Evolutionary conservation across 2,329 filamentous ascomycete species (phyloP).

Genomic region (Hypoxylon sp.): DNA sequence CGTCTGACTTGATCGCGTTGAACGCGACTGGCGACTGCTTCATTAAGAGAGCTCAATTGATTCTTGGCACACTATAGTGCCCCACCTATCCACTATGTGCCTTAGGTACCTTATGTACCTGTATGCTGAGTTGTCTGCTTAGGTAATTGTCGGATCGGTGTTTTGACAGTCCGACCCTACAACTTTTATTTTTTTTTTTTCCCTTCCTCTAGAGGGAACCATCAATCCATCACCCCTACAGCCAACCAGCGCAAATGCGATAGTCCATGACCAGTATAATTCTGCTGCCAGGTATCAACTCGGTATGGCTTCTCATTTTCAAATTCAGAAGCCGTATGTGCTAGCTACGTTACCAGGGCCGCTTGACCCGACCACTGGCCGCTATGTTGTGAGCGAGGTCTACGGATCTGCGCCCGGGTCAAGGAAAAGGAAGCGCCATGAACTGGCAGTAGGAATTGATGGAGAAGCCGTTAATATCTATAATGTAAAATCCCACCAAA

Average conservation of each 20-base stretch:
- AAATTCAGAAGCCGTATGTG: conserved; percentile 74
- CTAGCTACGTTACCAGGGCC: conserved; percentile 71
- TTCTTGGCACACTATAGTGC: conserved; percentile 9
- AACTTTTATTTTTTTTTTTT: conserved; percentile 48
- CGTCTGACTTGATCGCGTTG: conserved; percentile 36
- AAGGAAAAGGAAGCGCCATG: conserved; percentile 73
- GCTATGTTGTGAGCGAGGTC: conserved; percentile 71
- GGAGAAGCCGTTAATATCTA: conserved; percentile 76
- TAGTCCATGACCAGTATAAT: neutral
- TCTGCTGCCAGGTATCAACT: neutral
- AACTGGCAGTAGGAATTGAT: conserved; percentile 73
- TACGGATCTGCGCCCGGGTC: conserved; percentile 69
- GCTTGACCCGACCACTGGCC: conserved; percentile 63
- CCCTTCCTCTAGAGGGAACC: neutral
- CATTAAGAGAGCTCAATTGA: conserved; percentile 23
- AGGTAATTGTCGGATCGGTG: conserved; percentile 32
- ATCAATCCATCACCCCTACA: conserved; percentile 9
- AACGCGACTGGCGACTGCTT: conserved; percentile 43
- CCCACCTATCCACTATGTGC: conserved; percentile 10
- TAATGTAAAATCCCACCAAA: conserved; percentile 58
- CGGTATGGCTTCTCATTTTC: conserved; percentile 70
- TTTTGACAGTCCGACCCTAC: conserved; percentile 39
- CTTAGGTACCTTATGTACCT: too few relatives aligned
- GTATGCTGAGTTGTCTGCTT: neutral
- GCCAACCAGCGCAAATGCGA: conserved; percentile 7